Evolutionary conservation across 139 green algal species (phyloP).

Genomic region (Coelastrella sp.): DNA sequence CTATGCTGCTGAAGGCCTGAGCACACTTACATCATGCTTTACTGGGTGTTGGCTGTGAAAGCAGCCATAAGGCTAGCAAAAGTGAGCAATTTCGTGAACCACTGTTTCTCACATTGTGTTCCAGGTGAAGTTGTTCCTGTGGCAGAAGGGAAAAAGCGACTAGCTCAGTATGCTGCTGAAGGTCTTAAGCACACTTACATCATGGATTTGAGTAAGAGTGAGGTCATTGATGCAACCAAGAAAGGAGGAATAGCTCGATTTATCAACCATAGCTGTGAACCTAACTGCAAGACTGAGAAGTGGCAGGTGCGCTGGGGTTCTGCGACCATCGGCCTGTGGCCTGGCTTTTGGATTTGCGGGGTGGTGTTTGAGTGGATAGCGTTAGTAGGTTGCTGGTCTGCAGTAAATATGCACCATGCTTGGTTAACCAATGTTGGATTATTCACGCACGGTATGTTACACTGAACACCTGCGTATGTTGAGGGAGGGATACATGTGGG

Average conservation of each 20-base stretch:
- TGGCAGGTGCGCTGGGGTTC: conserved; percentile 93
- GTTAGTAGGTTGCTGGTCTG: no score
- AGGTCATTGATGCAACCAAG: conserved; percentile 95
- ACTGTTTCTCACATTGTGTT: neutral
- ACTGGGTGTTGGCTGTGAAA: no score
- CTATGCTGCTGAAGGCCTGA: no score
- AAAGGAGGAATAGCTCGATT: conserved; percentile 94
- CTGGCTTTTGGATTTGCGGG: no score
- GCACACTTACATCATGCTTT: no score
- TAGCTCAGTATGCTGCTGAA: conserved; percentile 82
- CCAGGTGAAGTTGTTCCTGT: conserved; percentile 87
- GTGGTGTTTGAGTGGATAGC: no score
- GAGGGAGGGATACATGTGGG: no score
- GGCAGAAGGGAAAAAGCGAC: conserved; percentile 88
- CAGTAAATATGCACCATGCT: no score
- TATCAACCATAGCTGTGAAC: conserved; percentile 98
- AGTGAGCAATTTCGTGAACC: neutral
- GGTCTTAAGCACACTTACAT: conserved; percentile 97
- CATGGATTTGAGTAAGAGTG: conserved; percentile 96
- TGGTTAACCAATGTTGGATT: no score
- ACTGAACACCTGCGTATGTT: no score
- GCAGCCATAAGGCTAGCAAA: no score
- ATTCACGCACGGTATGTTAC: no score
- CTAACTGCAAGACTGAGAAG: conserved; percentile 99
- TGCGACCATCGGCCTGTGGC: neutral